A percentile compares a stretch with the other conserved stretches of the same genome.
Evolutionary conservation across 495 filamentous ascomycete genomes (phyloP).

Genomic region (Tirmania nivea): DNA sequence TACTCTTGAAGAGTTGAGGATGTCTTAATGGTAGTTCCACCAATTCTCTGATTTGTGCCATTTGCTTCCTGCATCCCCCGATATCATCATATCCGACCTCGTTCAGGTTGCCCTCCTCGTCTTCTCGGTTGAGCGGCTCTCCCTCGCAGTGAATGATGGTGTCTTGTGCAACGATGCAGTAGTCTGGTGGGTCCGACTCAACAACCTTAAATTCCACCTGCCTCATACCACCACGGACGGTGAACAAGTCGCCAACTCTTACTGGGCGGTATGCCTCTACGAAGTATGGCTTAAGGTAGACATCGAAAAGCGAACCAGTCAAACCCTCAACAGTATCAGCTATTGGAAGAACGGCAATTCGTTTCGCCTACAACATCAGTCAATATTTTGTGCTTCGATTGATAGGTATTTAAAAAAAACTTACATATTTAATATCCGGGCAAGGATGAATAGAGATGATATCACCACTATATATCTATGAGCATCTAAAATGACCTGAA

Average conservation of each 20-base stretch:
- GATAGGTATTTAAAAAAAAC: conserved; percentile 17
- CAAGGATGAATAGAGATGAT: conserved; percentile 94
- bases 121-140: conserved; percentile 93
- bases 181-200: conserved; percentile 94
- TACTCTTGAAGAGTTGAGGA: conserved; percentile 98
- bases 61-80: conserved; percentile 97
- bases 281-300: conserved; percentile 98
- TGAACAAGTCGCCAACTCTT: conserved; percentile 90
- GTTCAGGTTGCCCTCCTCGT: conserved; percentile 96
- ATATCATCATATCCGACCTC: conserved; percentile 99
- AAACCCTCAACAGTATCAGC: conserved; percentile 95
- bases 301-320: conserved; percentile 92
- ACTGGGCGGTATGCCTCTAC: conserved; percentile 95
- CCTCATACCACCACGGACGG: conserved; percentile 89
- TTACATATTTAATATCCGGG: conserved; percentile 99
- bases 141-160: conserved; percentile 98
- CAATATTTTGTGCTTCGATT: background rate
- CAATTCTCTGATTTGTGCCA: conserved; percentile 97
- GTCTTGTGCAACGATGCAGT: conserved; percentile 93
- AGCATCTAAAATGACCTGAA: background rate
- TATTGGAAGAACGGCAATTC: conserved; percentile 94
- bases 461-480: conserved; percentile 40
- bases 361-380: conserved; percentile 53
- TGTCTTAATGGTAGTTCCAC: conserved; percentile 91
- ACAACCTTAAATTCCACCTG: conserved; percentile 99